Base-by-base conservation (phyloP, 163 green algal genomes). In the Chloromonas sp. region DNA sequence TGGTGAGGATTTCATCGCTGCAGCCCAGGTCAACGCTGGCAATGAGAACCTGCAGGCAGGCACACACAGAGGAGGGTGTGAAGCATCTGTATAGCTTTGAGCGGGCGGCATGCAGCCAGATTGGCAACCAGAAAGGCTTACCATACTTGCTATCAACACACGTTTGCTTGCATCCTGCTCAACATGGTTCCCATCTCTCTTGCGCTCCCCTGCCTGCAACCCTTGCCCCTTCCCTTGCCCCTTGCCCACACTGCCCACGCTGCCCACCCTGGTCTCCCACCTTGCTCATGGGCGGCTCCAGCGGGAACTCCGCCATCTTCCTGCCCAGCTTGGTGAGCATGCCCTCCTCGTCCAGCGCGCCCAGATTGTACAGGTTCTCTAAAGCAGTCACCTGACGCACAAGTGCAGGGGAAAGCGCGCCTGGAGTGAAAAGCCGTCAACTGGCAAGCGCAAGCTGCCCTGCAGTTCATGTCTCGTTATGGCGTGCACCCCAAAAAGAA, bases 221-320 rank as follows among this genome's bases (percentile, higher is more conserved):
- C 36, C 36, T 36, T 36, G 36, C 36, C 36, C 36, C 36, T 36
- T 36, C 36, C 36, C 36, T 36, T 36, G 36, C 36, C 36, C 36
- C 36, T 36, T 36, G 36, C 36, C 36, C 36, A 36, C 36, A 36
- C 36, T 36, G 36, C 36, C 36, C 36, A 36, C 36, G 36, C 36
- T 36, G 36, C 36, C 36, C 36, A 36, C 36, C 36, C 36, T 36
- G 36, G 36, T 36, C 14, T 0, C 84, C 1, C 85, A 95, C 96
- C 93, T 99, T 99, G 87, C 91, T 96, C 88, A 99, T 96, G 60
- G 96, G 96, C 14, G 97, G 97, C 89, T 99, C 97, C 59, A 99
- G 89, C 0, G 97, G 97, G 89, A 99, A 99, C 93, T 99, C 97
- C 0, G 97, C 97, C 97, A 99, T 99, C 88, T 99, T 99, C 81